Evolutionary conservation across 2,329 filamentous ascomycete genomes (phyloP), one percentile per base, ranked within the genome.

Genomic region (Cyphellophora europaea): DNA sequence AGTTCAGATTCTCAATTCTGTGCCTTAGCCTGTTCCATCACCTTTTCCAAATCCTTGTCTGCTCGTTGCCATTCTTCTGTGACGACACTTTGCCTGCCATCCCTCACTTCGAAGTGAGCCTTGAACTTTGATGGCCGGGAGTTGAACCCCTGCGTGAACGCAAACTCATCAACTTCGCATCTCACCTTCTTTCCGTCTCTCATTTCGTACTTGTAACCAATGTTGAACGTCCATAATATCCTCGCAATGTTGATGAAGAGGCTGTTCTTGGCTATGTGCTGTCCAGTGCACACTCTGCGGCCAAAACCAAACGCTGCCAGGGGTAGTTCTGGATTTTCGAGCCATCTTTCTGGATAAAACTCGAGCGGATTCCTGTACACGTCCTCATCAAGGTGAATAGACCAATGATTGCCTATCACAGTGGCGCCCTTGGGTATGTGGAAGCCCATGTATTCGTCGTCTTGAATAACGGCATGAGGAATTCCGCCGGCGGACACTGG

Each of bases 231-330:
- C 21, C 21, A 25, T 8, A 25, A n/a, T 25, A 25, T 25, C n/a
- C 21, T 25, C 21, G 21, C 8, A 25, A 77, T 71, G n/a, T 70
- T 72, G 38, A 75, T 67, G 45, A 72, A 47, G 52, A 66, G 35
- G 49, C 52, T 51, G 11, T 53, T 52, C 1, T 44, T 42, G 2
- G 55, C 56, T 25, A 62, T 49, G 37, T 50, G 38, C 5, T 50
- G 36, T 0, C 56, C 57, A 0, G 54, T 63, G 34, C 63, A 68
- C n/a, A 62, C 52, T 3, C 73, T 57, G 5, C 71, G 56, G 1
- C 72, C 72, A 47, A 72, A 75, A 0, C 67, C 73, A 41, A 77
- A 71, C 32, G 64, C 69, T 0, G 72, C 66, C 1, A 72, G 69
- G 15, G 21, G 18, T 61, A 56, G 61, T 35, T 63, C 56, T 3